Conservation (phyloP, 306 rosid species). For the Inga leiocalycina region DNA sequence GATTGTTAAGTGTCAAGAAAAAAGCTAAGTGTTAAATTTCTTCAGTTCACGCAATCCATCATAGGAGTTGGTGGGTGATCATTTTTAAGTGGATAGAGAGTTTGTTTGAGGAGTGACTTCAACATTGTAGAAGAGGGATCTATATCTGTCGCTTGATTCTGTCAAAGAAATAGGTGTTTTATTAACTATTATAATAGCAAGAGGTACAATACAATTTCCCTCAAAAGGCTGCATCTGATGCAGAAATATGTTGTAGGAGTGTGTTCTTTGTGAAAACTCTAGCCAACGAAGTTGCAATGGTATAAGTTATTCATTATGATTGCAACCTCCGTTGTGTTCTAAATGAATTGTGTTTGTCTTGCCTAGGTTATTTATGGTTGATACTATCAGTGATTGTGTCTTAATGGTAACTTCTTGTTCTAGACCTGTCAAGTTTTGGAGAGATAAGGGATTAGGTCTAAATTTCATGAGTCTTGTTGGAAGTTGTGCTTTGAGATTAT, state of each 20-base stretch:
- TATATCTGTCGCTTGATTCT: background rate
- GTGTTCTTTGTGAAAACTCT: background rate
- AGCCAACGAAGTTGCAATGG: background rate
- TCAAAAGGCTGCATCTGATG: background rate
- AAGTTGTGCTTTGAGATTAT: background rate
- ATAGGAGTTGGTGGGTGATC: background rate
- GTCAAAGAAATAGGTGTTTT: constrained; percentile 4
- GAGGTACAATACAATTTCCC: constrained; percentile 12
- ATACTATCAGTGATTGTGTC: background rate
- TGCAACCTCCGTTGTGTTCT: background rate
- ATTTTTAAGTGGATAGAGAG: background rate
- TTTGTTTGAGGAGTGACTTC: constrained; percentile 1
- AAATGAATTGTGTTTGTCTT: background rate
- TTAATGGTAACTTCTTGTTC: background rate
- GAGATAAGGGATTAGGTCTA: background rate
- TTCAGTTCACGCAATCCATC: background rate
- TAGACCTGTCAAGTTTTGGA: background rate
- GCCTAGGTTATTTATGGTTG: background rate
- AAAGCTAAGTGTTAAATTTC: background rate
- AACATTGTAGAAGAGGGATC: background rate
- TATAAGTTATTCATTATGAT: background rate
- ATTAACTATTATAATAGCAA: background rate
- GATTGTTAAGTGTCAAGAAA: background rate
- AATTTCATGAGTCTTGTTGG: background rate
- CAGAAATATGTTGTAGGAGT: background rate